Conservation (phyloP, 192 early-diverging fungal species). For the Coemansia sp. region DNA sequence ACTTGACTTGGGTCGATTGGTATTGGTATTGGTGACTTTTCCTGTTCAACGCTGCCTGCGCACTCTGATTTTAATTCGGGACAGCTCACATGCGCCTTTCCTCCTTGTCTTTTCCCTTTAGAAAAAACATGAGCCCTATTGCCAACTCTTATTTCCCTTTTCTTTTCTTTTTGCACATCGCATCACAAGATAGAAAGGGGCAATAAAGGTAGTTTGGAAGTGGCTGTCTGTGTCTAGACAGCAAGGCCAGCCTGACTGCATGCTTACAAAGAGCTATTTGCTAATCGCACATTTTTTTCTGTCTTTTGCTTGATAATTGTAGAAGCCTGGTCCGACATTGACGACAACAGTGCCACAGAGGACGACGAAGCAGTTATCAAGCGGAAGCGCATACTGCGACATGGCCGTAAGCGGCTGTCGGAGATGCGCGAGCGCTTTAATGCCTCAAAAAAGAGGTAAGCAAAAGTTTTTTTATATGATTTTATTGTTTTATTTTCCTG, state of each 20-base stretch:
- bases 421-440: constrained; percentile 46
- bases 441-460: constrained; percentile 37
- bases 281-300: neutral
- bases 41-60: no score
- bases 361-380: constrained; percentile 28
- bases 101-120: no score
- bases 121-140: no score
- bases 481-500: neutral
- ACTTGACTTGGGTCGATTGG: no score
- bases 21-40: no score
- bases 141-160: neutral
- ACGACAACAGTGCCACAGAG: constrained; percentile 43
- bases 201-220: neutral
- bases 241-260: neutral
- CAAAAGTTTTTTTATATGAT: neutral
- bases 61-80: no score
- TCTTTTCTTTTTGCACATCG: neutral
- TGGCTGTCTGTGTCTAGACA: neutral
- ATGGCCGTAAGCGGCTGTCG: constrained; percentile 45
- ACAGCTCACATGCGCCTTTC: no score
- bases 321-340: constrained; percentile 54
- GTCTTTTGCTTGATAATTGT: constrained; percentile 9
- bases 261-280: no score
- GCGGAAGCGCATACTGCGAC: constrained; percentile 49
- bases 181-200: no score